These are phyloP conservation scores for Toxoplasma gondii DNA, from an alignment of 169 alveolate species.

Conservation along the genomic window DNA sequence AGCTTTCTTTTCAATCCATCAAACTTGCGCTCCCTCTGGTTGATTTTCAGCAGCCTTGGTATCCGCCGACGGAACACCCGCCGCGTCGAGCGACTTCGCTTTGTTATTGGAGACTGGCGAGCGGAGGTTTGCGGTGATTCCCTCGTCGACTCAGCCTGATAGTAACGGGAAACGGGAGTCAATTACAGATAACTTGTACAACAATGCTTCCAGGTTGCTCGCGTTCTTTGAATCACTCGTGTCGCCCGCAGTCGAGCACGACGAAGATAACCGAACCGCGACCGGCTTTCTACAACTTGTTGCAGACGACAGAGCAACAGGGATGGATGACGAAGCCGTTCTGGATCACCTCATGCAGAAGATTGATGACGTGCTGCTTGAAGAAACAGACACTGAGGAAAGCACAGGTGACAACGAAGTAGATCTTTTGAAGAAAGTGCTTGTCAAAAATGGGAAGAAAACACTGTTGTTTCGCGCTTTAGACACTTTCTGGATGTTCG, in stretches of 20 bases:
- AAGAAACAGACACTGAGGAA: not conserved
- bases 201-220: not conserved
- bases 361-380: not conserved
- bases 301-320: not conserved
- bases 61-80: not conserved
- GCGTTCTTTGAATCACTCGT: not conserved
- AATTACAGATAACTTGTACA: not conserved
- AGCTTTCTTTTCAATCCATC: too few species aligned
- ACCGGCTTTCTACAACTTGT: not conserved
- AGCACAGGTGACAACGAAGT: not conserved
- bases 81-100: not conserved
- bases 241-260: not conserved
- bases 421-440: not conserved
- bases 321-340: not conserved
- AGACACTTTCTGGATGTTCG: conserved; percentile 1
- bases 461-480: not conserved
- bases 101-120: not conserved
- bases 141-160: not conserved
- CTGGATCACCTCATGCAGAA: not conserved
- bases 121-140: not conserved
- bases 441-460: not conserved
- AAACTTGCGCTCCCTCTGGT: too few species aligned
- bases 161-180: not conserved
- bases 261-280: not conserved
- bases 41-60: not conserved